Percentiles rank a stretch among this genome's conserved stretches.
phyloP scores from a whole-genome alignment of 2,329 filamentous ascomycete species.

The Ambrosiella xylebori region DNA sequence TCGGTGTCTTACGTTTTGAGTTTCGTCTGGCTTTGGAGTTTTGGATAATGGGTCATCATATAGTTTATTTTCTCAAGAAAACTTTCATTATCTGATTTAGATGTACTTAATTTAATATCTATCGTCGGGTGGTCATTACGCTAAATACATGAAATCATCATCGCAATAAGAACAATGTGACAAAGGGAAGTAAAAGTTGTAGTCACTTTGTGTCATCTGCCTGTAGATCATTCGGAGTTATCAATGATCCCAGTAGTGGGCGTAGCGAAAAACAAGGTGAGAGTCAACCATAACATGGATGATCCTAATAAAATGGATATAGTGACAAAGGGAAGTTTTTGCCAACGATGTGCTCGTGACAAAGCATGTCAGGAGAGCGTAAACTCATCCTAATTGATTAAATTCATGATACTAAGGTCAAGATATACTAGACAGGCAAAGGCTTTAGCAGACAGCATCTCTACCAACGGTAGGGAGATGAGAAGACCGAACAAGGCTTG shows the following conservation, averaged over 20 bases:
- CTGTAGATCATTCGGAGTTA: neutral
- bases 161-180: neutral
- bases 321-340: neutral
- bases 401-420: too few species aligned
- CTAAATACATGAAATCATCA: neutral
- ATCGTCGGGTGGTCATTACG: neutral
- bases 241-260: neutral
- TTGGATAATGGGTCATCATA: neutral
- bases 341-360: constrained; percentile 1
- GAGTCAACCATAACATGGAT: neutral
- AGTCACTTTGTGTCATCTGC: neutral
- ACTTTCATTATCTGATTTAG: too few species aligned
- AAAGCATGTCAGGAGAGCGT: neutral
- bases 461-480: neutral
- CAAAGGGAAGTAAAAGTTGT: neutral
- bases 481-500: too few species aligned
- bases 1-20: neutral
- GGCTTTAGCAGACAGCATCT: too few species aligned
- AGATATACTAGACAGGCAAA: too few species aligned
- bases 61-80: neutral
- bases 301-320: neutral
- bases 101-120: neutral
- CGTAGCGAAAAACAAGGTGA: neutral
- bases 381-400: neutral
- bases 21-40: constrained; percentile 1